Percentiles rank a stretch among this genome's conserved stretches.
Evolutionary conservation across 2,329 filamentous ascomycete species (phyloP).

Genomic region (Fusarium nelsonii): DNA sequence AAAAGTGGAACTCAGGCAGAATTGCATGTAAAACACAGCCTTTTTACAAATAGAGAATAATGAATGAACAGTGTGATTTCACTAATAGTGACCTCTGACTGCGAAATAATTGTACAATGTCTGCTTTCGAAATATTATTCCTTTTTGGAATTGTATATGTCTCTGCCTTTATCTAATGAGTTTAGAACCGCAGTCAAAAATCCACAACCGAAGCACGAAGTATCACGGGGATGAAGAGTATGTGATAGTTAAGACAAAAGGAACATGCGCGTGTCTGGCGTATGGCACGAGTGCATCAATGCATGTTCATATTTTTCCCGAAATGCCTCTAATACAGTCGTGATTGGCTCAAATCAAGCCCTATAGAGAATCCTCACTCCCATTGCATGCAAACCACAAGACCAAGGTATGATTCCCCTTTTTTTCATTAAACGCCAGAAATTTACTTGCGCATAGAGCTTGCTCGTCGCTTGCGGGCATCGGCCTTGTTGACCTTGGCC

Average conservation of each 20-base stretch:
- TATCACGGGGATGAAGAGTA: background rate
- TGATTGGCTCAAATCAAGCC: slow-evolving; percentile 50
- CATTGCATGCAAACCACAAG: slow-evolving; percentile 58
- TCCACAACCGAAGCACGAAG: background rate
- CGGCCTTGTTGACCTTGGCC: slow-evolving; percentile 93
- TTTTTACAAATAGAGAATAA: slow-evolving; percentile 22
- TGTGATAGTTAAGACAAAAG: background rate
- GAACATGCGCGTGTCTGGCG: slow-evolving; percentile 24
- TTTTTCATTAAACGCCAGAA: slow-evolving; percentile 53
- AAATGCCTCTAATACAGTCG: slow-evolving; percentile 57
- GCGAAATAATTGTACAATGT: no score
- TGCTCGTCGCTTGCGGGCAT: slow-evolving; percentile 95
- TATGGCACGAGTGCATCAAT: slow-evolving; percentile 49
- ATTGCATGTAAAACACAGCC: slow-evolving; percentile 36
- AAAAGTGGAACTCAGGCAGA: slow-evolving; percentile 25
- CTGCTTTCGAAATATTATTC: no score
- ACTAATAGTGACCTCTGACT: background rate
- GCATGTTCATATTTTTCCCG: slow-evolving; percentile 53
- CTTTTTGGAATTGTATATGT: background rate
- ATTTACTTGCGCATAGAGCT: slow-evolving; percentile 93
- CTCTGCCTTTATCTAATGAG: no score
- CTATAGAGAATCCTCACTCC: slow-evolving; percentile 55
- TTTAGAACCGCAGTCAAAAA: background rate
- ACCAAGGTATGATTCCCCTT: slow-evolving; percentile 54
- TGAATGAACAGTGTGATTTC: slow-evolving; percentile 8